A percentile compares a stretch with the other conserved stretches of the same genome.
Evolutionary conservation across 805 yeast genomes (phyloP).

Genomic region (Lachancea thermotolerans): DNA sequence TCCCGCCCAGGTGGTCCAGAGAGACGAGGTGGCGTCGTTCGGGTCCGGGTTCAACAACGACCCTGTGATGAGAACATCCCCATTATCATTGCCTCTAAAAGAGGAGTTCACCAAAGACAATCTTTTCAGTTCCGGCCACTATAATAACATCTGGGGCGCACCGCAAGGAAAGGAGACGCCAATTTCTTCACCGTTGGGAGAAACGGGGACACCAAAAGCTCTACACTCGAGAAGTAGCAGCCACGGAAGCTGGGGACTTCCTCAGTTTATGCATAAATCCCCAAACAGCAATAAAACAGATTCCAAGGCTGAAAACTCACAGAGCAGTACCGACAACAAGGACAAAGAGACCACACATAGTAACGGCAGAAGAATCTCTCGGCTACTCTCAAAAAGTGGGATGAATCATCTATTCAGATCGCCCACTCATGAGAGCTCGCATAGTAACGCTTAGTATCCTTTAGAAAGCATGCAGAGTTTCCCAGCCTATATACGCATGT

Average conservation of each 20-base stretch:
- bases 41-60: constrained; percentile 7
- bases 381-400: constrained; percentile 22
- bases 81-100: constrained; percentile 2
- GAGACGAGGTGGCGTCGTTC: constrained; percentile 10
- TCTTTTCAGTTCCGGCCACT: constrained; percentile 20
- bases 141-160: constrained; percentile 24
- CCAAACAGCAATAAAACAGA: constrained; percentile 2
- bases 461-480: too few species aligned
- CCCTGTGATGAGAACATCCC: constrained; percentile 4
- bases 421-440: constrained; percentile 20
- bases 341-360: constrained; percentile 9
- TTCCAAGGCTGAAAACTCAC: neutral
- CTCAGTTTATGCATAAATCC: constrained; percentile 7
- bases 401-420: constrained; percentile 24
- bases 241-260: constrained; percentile 8
- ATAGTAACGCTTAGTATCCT: neutral
- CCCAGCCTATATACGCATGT: neutral
- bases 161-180: neutral
- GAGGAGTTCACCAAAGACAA: constrained; percentile 3
- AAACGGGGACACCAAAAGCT: constrained; percentile 4
- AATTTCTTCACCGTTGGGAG: neutral
- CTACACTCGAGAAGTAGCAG: constrained; percentile 4
- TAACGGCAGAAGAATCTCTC: constrained; percentile 23
- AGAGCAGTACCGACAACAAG: constrained; percentile 1
- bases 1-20: neutral